phyloP scores from a whole-genome alignment of 352 stramenopile species.

The Pythium phragmiticola region DNA sequence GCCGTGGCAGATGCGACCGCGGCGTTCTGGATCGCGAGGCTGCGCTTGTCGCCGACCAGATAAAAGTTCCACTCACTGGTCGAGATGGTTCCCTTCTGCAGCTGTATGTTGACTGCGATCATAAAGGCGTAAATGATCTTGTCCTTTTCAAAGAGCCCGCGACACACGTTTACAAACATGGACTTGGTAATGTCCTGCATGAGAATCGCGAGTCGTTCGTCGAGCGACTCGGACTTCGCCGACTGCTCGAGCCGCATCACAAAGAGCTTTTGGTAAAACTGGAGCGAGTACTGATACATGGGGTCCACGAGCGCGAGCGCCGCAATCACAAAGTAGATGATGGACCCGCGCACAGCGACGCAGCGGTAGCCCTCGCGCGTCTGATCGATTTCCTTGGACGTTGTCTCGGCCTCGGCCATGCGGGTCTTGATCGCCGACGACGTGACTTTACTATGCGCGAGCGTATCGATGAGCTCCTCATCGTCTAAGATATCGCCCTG shows the following conservation, averaged over 20 bases:
- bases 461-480: conserved; percentile 90
- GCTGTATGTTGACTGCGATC: conserved; percentile 87
- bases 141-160: conserved; percentile 94
- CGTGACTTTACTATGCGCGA: conserved; percentile 80
- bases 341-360: conserved; percentile 87
- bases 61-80: conserved; percentile 87
- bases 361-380: conserved; percentile 91
- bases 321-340: conserved; percentile 95
- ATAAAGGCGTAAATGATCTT: conserved; percentile 95
- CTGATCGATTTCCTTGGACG: conserved; percentile 88
- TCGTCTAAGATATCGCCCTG: conserved; percentile 93
- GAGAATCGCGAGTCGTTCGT: conserved; percentile 85
- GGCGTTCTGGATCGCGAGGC: conserved; percentile 41
- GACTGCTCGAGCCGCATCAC: conserved; percentile 85
- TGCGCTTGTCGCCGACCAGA: conserved; percentile 84
- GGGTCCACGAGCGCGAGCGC: conserved; percentile 90
- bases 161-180: conserved; percentile 94
- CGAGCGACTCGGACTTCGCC: conserved; percentile 76
- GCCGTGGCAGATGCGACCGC: conserved; percentile 31
- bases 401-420: conserved; percentile 90
- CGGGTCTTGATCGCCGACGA: conserved; percentile 84
- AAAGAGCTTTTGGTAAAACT: conserved; percentile 94
- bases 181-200: conserved; percentile 91
- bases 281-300: conserved; percentile 95
- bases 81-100: conserved; percentile 72